A percentile compares a stretch with the other conserved stretches of the same genome.
Conservation (phyloP, 371 early-diverging fungal genomes). For the Rhizopus arrhizus region DNA sequence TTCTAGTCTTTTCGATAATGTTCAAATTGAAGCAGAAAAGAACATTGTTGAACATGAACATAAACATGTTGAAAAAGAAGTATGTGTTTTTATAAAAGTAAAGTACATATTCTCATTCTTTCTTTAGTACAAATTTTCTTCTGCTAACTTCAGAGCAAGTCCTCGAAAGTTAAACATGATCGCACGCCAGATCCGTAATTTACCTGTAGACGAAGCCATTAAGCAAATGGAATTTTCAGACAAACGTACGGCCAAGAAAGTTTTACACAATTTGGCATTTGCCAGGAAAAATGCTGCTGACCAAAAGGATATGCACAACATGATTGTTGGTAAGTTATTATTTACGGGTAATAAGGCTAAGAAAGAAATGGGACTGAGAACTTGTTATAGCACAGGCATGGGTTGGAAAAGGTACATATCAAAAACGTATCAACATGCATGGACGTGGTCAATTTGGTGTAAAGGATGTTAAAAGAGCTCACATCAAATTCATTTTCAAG, state of each 20-base stretch:
- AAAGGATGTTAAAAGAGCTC: conserved; percentile 77
- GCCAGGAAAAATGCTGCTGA: conserved; percentile 72
- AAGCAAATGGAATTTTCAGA: conserved; percentile 85
- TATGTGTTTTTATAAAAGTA: conserved; percentile 35
- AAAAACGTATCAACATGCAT: conserved; percentile 69
- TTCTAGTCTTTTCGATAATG: conserved; percentile 61
- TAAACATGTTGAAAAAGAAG: conserved; percentile 49
- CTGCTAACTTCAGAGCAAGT: conserved; percentile 72
- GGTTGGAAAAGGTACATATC: conserved; percentile 87
- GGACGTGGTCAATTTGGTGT: conserved; percentile 85
- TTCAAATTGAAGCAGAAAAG: conserved; percentile 47
- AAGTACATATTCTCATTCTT: conserved; percentile 23
- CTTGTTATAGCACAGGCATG: conserved; percentile 67
- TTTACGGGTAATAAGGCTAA: conserved; percentile 1
- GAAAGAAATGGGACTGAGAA: background rate
- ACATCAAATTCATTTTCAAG: conserved; percentile 82
- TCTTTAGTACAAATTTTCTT: conserved; percentile 68
- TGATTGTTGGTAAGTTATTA: conserved; percentile 47
- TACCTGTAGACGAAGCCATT: conserved; percentile 81
- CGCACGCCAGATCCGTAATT: conserved; percentile 81
- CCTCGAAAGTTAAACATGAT: conserved; percentile 85
- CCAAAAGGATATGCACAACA: conserved; percentile 70
- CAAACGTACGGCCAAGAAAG: conserved; percentile 75
- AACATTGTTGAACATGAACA: conserved; percentile 41
- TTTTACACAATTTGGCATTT: conserved; percentile 73